Conservation (phyloP, 2,329 filamentous ascomycete species). For the Aspergillus calidoustus region DNA sequence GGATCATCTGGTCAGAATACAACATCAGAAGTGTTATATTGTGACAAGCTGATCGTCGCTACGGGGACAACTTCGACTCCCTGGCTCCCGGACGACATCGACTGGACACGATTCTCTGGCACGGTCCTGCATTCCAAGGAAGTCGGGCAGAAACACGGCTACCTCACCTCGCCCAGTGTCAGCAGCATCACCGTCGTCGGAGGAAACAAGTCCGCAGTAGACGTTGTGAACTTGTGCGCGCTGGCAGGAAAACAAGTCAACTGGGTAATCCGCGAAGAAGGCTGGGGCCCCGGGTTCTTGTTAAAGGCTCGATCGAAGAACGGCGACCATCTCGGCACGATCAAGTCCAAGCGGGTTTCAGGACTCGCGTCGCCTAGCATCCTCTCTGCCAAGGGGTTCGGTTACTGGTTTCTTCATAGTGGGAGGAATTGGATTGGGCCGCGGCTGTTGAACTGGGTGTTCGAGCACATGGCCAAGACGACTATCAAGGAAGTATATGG, state of each 20-base stretch:
- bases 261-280: constrained; percentile 11
- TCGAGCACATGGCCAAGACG: no score
- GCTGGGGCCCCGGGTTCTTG: constrained; percentile 2
- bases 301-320: background rate
- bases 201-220: constrained; percentile 7
- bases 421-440: no score
- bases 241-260: constrained; percentile 8
- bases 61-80: constrained; percentile 10
- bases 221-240: constrained; percentile 10
- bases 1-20: background rate
- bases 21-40: background rate
- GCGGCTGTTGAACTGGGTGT: no score
- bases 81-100: background rate
- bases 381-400: no score
- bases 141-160: no score
- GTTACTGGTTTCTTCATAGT: no score
- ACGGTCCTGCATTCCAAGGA: no score
- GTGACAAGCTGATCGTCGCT: constrained; percentile 11
- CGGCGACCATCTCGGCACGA: background rate
- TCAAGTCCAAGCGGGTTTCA: no score
- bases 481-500: no score
- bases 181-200: constrained; percentile 10
- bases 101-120: no score
- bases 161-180: background rate
- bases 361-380: no score